phyloP scores from a whole-genome alignment of 345 rosid genomes.

The Aethionema arabicum region DNA sequence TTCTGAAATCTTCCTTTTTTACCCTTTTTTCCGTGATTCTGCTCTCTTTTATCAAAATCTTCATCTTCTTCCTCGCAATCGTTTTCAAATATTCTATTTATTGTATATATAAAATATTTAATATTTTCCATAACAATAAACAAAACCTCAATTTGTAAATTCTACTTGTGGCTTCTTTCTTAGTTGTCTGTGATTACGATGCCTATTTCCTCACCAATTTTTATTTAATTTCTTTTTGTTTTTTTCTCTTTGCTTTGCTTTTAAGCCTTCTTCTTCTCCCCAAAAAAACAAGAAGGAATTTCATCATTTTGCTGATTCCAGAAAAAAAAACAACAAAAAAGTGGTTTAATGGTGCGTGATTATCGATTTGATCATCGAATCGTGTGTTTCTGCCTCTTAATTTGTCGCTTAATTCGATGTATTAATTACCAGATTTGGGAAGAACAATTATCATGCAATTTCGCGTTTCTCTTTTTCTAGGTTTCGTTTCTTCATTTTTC shows the following conservation, averaged over 20 bases:
- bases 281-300: background rate
- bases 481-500: background rate
- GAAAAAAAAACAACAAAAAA: background rate
- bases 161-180: slow-evolving; percentile 18
- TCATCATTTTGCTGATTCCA: background rate
- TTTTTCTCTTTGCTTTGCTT: slow-evolving; percentile 26
- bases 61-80: background rate
- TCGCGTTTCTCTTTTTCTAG: background rate
- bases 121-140: background rate
- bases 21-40: slow-evolving; percentile 30
- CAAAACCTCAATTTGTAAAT: slow-evolving; percentile 26
- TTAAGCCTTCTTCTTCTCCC: slow-evolving; percentile 32
- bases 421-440: too few species aligned
- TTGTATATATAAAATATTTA: background rate
- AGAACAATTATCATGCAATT: slow-evolving; percentile 21
- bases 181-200: slow-evolving; percentile 32
- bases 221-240: background rate
- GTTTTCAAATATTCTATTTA: slow-evolving; percentile 9
- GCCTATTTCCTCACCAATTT: background rate
- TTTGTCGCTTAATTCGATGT: too few species aligned
- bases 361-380: background rate
- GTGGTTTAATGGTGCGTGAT: background rate
- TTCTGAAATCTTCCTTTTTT: background rate
- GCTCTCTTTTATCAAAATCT: slow-evolving; percentile 14
- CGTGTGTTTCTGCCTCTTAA: background rate